Conservation (phyloP, 441 rosid species). For the Gossypium trilobum region DNA sequence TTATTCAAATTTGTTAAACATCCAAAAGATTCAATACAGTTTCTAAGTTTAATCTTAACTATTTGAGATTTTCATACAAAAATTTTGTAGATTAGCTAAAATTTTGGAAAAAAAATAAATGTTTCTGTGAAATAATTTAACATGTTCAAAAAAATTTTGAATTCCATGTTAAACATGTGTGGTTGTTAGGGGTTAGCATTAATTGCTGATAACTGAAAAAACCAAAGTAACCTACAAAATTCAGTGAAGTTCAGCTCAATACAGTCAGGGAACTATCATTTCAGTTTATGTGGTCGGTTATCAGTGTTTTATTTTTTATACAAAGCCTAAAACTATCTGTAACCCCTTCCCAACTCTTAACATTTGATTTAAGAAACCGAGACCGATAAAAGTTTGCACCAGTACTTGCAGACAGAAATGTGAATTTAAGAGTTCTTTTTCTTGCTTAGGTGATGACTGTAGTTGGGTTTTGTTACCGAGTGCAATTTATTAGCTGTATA, state of each 20-base stretch:
- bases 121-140: neutral
- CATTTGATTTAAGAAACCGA: no score
- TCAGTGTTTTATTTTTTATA: neutral
- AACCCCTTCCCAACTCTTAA: no score
- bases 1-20: neutral
- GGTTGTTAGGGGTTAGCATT: neutral
- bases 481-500: no score
- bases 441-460: no score
- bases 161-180: neutral
- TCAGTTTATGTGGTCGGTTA: neutral
- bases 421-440: no score
- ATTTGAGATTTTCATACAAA: neutral
- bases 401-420: no score
- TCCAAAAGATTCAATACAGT: neutral
- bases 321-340: neutral
- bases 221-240: neutral
- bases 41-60: neutral
- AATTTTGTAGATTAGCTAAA: neutral
- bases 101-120: neutral
- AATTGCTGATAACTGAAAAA: neutral
- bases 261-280: neutral
- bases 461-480: no score
- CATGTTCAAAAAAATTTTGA: neutral
- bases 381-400: no score
- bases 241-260: neutral